A percentile compares a stretch with the other conserved stretches of the same genome.
These are phyloP conservation scores for Cercospora sp. DNA, from an alignment of 2,329 filamentous ascomycete species.

Conservation along the genomic window DNA sequence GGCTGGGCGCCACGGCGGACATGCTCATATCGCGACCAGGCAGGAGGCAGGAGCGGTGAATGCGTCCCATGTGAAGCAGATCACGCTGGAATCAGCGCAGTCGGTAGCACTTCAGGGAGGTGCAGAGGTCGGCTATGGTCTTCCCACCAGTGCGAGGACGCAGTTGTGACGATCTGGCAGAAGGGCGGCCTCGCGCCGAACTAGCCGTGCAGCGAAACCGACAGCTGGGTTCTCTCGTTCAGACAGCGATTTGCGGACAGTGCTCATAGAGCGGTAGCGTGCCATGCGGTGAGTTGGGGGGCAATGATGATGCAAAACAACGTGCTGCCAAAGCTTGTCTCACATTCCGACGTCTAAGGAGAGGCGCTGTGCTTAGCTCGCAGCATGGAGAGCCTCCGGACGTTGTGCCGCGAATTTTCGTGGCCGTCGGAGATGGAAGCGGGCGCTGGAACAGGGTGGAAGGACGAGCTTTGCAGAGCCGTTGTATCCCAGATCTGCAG, in stretches of 20 bases:
- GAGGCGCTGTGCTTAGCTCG: neutral
- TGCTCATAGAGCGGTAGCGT: neutral
- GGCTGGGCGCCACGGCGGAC: neutral
- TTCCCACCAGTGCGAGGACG: neutral
- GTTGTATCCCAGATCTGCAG: neutral
- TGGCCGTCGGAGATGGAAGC: neutral
- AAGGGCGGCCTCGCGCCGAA: neutral
- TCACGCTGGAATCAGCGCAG: neutral
- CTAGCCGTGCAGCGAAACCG: neutral
- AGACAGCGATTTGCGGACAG: neutral
- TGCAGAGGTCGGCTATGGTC: neutral
- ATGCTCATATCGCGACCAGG: neutral
- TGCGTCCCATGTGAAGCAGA: neutral
- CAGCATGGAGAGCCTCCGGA: neutral
- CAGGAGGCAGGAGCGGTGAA: neutral
- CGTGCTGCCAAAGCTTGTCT: conserved; percentile 11
- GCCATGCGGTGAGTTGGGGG: neutral
- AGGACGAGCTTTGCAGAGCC: neutral
- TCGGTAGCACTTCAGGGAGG: neutral
- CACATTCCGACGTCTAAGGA: conserved; percentile 3
- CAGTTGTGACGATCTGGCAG: neutral
- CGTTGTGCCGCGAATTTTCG: neutral
- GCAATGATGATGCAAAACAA: neutral
- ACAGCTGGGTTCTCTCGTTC: neutral
- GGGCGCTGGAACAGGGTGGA: neutral